These are phyloP conservation scores for Rosa lucieae DNA, from an alignment of 306 rosid genomes.

Conservation along the genomic window DNA sequence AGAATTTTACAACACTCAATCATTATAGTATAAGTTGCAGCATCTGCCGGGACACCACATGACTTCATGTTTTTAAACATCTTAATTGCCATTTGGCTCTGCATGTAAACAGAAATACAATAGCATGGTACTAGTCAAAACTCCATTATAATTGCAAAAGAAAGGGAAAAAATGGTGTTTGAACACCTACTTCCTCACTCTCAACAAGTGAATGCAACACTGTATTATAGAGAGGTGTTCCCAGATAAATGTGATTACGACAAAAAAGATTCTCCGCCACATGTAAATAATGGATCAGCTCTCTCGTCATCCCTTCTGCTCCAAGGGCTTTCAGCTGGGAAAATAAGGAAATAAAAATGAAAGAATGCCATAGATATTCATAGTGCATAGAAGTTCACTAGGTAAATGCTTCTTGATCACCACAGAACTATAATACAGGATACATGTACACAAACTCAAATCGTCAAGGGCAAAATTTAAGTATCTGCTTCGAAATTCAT, in stretches of 20 bases:
- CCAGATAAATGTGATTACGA: slow-evolving; percentile 40
- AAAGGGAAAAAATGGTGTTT: slow-evolving; percentile 28
- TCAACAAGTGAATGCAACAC: slow-evolving; percentile 68
- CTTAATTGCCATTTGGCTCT: slow-evolving; percentile 59
- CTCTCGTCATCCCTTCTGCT: slow-evolving; percentile 71
- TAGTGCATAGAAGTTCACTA: background rate
- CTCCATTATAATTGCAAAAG: slow-evolving; percentile 22
- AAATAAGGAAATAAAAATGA: slow-evolving; percentile 13
- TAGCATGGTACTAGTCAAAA: slow-evolving; percentile 19
- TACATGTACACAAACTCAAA: background rate
- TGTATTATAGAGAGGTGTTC: slow-evolving; percentile 52
- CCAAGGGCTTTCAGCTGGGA: slow-evolving; percentile 79
- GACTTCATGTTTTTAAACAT: slow-evolving; percentile 69
- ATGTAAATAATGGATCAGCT: slow-evolving; percentile 59
- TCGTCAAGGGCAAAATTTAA: background rate
- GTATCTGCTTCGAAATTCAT: background rate
- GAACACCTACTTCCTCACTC: slow-evolving; percentile 59
- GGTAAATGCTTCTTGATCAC: background rate
- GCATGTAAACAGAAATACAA: slow-evolving; percentile 43
- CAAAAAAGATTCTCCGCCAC: slow-evolving; percentile 69
- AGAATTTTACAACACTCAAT: slow-evolving; percentile 58
- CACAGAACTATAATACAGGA: background rate
- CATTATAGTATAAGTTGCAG: slow-evolving; percentile 71
- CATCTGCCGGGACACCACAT: slow-evolving; percentile 51
- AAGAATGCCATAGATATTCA: slow-evolving; percentile 7